Evolutionary conservation across 495 filamentous ascomycete genomes (phyloP), one percentile per base, ranked within the genome.

Genomic region (Penicillium macrosclerotiorum): DNA sequence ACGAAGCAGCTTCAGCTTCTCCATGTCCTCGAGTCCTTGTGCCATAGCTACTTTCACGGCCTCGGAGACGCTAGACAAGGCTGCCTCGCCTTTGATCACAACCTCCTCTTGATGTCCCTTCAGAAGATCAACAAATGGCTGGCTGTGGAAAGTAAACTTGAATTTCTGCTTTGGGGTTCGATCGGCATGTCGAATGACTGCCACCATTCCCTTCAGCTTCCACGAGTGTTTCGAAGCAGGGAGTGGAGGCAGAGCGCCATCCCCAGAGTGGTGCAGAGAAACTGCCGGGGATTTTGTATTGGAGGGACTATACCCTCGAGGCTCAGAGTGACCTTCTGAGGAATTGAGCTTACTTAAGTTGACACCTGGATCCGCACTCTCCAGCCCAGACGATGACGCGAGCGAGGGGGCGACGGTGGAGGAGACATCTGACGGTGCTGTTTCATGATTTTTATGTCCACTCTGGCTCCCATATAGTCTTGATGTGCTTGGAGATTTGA

Each of bases 181-280:
- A 68, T 98, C 93, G 3, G 94, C 93, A 62, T 98, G 93, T 18
- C 93, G 80, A 37, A 98, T 85, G 8, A 97, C 94, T 14, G 92
- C 89, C 5, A 98, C 93, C 75, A 97, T 90, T n/a, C 93, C 93
- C 64, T 97, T 98, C 48, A 98, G 68, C 62, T 95, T 95, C 93
- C 93, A 98, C 22, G 90, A 85, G 52, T 95, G 90, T 57, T 96
- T 96, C 0, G 89, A 89, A 5, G 90, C 89, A 9, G 91, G 90
- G 3, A 89, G 87, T 4, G 88, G 86, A 8, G 74, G 59, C n/a
- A 52, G 51, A 4, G 45, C 49, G 23, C 57, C 59, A 19, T 72
- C 52, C 24, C 54, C 63, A 14, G 54, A 34, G 22, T 55, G 48
- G 32, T 67, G 59, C 16, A 63, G 37, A 9, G 67, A 64, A 8